phyloP scores from a whole-genome alignment of 2,329 filamentous ascomycete genomes.

The Colletotrichum spaethianum region DNA sequence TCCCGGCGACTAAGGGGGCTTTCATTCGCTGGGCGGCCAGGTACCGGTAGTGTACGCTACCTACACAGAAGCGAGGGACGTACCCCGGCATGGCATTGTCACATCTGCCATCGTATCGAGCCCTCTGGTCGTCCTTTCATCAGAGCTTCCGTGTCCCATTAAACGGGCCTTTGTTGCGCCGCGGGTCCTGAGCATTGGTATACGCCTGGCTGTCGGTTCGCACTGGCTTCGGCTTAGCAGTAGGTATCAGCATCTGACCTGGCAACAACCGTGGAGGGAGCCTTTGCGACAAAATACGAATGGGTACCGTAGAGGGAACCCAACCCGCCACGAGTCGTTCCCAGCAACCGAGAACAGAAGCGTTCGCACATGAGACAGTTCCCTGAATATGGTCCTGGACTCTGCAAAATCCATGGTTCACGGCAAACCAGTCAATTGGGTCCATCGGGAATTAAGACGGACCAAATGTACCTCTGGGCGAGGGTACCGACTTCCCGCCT shows the following conservation, averaged over 20 bases:
- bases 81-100: slow-evolving; percentile 10
- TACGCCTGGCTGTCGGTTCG: background rate
- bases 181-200: background rate
- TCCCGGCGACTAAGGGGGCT: background rate
- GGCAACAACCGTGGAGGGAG: slow-evolving; percentile 7
- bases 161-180: background rate
- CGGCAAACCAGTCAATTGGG: slow-evolving; percentile 20
- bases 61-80: slow-evolving; percentile 1
- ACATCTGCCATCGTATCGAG: slow-evolving; percentile 34
- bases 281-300: background rate
- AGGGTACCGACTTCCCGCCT: background rate
- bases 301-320: background rate
- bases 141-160: slow-evolving; percentile 24
- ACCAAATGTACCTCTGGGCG: background rate
- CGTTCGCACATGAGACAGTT: slow-evolving; percentile 20
- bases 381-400: background rate
- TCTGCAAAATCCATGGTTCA: background rate
- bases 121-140: slow-evolving; percentile 28
- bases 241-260: slow-evolving; percentile 13
- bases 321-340: background rate
- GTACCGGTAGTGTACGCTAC: no score
- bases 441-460: slow-evolving; percentile 17
- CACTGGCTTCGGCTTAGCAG: background rate
- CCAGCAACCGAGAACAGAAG: background rate
- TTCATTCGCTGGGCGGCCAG: background rate